A percentile compares a stretch with the other conserved stretches of the same genome.
Conservation (phyloP, 257 asterid genomes). For the Catharanthus roseus region DNA sequence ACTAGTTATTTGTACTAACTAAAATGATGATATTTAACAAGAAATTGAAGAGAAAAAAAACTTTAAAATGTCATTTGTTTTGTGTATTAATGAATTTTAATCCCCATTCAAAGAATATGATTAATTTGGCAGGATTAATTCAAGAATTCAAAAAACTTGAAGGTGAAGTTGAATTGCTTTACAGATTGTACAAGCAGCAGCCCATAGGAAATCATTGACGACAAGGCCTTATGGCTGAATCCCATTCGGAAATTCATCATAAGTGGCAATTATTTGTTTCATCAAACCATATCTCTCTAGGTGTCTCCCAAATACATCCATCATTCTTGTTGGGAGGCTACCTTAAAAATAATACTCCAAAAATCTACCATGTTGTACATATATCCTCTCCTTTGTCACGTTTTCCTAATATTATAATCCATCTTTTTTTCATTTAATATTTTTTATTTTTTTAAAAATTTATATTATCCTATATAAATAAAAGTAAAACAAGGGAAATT, state of each 20-base stretch:
- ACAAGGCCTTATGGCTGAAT: slow-evolving; percentile 13
- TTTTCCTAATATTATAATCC: too few species aligned
- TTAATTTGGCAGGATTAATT: neutral
- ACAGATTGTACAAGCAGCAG: slow-evolving; percentile 10
- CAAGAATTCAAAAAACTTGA: slow-evolving; percentile 1
- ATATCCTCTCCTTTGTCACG: too few species aligned
- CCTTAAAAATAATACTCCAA: neutral
- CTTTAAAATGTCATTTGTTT: neutral
- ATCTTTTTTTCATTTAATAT: too few species aligned
- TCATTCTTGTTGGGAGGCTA: too few species aligned
- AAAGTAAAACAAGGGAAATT: too few species aligned
- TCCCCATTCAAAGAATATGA: too few species aligned
- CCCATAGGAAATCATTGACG: slow-evolving; percentile 10
- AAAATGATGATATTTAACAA: too few species aligned
- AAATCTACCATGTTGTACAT: neutral
- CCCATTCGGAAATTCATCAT: neutral
- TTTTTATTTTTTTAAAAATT: too few species aligned
- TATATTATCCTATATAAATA: too few species aligned
- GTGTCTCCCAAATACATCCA: slow-evolving; percentile 12
- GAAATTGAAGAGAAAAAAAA: too few species aligned
- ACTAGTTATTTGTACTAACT: too few species aligned
- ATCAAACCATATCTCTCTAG: slow-evolving; percentile 15
- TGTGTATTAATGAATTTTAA: too few species aligned
- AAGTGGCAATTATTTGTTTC: slow-evolving; percentile 23
- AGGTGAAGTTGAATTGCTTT: slow-evolving; percentile 14